Evolutionary conservation across 2,329 filamentous ascomycete genomes (phyloP), one percentile per base, ranked within the genome.

Genomic region (Sporothrix protearum): DNA sequence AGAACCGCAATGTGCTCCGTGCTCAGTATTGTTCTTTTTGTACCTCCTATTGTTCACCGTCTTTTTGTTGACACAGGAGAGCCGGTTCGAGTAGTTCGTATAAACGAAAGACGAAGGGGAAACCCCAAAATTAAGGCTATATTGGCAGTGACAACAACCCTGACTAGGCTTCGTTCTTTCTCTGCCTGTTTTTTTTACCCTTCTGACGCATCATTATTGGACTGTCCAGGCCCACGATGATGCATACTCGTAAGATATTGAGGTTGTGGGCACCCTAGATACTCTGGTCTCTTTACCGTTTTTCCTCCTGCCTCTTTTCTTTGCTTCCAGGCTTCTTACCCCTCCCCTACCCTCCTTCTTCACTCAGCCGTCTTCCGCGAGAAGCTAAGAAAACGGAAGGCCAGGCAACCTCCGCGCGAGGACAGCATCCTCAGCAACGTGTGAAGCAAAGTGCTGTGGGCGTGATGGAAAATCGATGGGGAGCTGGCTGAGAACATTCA

Each of bases 1-100:
- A 30, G 28, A 9, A 42, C 42, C 47, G 42, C 22, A 28, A 22
- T 36, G 33, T 14, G 59, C 36, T 42, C 19, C 14, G 36, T 53
- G 49, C 49, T 53, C 49, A 53, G 49, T 28, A 45, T 28, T 28
- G 22, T 28, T 64, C 59, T 39, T 9, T n/a, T 10, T 53, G 22
- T 53, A n/a, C n/a, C n/a, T 53, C 10, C 49, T 47, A 53, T 28
- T 63, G 19, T 42, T 64, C 36, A 64, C 59, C 59, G 59, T 45
- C 59, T 64, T 45, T 45, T 64, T 64, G 53, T 16, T 47, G 42
- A 47, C 42, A 19, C 14, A 42, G 19, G n/a, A 22, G 10, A 6
- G 14, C 22, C 25, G n/a, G n/a, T 9, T 51, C 16, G 7, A 51
- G n/a, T 25, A n/a, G 9, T 51, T 51, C 22, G n/a, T 53, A 22